phyloP scores from a whole-genome alignment of 1,139 yeast genomes.

The Protomyces arabidopsidicola region DNA sequence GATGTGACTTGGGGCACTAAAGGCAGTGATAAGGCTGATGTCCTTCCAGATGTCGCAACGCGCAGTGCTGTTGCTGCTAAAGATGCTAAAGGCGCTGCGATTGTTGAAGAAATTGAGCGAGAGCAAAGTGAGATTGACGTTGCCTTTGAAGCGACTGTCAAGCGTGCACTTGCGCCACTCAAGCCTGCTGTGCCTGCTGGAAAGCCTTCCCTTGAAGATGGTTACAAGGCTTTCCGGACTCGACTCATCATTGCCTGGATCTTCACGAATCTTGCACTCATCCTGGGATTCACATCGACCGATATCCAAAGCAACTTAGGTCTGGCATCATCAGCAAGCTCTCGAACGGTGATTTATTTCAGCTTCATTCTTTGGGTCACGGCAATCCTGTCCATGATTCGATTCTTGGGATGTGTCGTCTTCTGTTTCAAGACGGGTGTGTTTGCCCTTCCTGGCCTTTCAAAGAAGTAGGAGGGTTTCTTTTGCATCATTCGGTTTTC shows the following conservation, averaged over 20 bases:
- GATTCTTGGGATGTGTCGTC: constrained; percentile 62
- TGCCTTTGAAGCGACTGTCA: constrained; percentile 36
- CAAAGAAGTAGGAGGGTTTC: constrained; percentile 1
- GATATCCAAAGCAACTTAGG: constrained; percentile 24
- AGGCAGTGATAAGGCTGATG: constrained; percentile 66
- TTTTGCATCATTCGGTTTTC: neutral
- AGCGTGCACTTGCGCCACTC: constrained; percentile 46
- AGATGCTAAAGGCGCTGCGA: constrained; percentile 65
- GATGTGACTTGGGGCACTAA: constrained; percentile 89
- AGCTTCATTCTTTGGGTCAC: constrained; percentile 75
- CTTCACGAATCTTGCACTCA: constrained; percentile 63
- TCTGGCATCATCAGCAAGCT: constrained; percentile 12
- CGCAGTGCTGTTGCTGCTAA: constrained; percentile 43
- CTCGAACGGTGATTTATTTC: constrained; percentile 54
- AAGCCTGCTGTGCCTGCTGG: constrained; percentile 39
- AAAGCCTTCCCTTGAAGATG: constrained; percentile 49
- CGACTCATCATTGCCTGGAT: constrained; percentile 78
- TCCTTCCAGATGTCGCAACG: constrained; percentile 52
- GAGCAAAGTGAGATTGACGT: constrained; percentile 64
- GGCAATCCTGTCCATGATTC: constrained; percentile 69
- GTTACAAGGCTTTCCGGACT: constrained; percentile 71
- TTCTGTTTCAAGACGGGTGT: constrained; percentile 47
- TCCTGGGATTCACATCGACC: constrained; percentile 53
- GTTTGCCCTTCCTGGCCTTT: constrained; percentile 7
- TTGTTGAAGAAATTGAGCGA: constrained; percentile 64